Conservation (phyloP, 2,329 filamentous ascomycete genomes). For the Pyrenochaeta sp. region DNA sequence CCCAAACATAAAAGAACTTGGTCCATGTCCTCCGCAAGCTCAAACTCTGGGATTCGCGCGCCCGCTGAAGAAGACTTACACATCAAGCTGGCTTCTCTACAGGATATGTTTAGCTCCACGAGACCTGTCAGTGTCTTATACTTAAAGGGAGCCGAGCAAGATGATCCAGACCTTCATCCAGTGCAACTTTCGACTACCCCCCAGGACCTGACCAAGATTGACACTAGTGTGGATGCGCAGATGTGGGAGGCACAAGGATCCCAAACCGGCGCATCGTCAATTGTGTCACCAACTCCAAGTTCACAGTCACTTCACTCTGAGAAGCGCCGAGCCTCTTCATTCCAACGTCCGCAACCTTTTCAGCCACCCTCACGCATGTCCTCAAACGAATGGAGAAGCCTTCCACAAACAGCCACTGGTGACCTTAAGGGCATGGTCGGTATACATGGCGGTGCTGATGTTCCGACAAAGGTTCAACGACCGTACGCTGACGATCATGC, state of each 20-base stretch:
- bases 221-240: conserved; percentile 51
- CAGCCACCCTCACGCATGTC: conserved; percentile 54
- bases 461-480: conserved; percentile 64
- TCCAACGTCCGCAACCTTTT: conserved; percentile 56
- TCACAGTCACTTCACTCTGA: conserved; percentile 55
- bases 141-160: conserved; percentile 76
- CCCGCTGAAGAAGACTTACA: conserved; percentile 75
- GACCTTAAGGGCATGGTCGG: conserved; percentile 58
- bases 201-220: conserved; percentile 65
- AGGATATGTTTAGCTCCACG: conserved; percentile 90
- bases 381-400: conserved; percentile 66
- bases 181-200: conserved; percentile 76
- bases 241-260: conserved; percentile 61
- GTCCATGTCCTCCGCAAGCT: conserved; percentile 82
- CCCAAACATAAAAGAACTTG: conserved; percentile 92
- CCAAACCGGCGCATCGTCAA: conserved; percentile 64
- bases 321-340: conserved; percentile 51
- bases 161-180: conserved; percentile 82
- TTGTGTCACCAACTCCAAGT: conserved; percentile 61
- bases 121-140: conserved; percentile 80
- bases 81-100: conserved; percentile 77
- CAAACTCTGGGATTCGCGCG: conserved; percentile 52
- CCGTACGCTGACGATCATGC: conserved; percentile 69
- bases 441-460: conserved; percentile 57
- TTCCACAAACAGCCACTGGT: conserved; percentile 62